These are phyloP conservation scores for Picochlorum sp. DNA, from an alignment of 139 green algal species.

Conservation along the genomic window DNA sequence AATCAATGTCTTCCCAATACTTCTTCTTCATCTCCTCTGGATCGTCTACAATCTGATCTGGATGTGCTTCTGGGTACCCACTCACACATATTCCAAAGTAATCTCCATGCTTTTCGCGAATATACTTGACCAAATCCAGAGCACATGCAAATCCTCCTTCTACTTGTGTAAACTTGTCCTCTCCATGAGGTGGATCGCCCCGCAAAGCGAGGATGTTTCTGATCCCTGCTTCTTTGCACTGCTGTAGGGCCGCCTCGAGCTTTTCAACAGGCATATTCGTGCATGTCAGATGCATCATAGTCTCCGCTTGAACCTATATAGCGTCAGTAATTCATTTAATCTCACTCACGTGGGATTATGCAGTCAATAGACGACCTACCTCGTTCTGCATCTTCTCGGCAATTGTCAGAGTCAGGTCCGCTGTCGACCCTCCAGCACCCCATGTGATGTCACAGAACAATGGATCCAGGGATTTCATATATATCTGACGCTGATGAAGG, in stretches of 20 bases:
- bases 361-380: conserved; percentile 28
- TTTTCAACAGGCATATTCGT: conserved; percentile 94
- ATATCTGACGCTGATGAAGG: conserved; percentile 79
- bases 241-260: conserved; percentile 69
- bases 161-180: conserved; percentile 73
- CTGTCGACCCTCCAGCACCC: conserved; percentile 90
- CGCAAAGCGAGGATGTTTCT: conserved; percentile 92
- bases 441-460: conserved; percentile 98
- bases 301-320: conserved; percentile 85
- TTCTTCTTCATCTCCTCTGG: conserved; percentile 60
- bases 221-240: conserved; percentile 77
- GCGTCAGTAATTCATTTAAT: conserved; percentile 6
- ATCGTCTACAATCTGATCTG: conserved; percentile 83
- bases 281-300: conserved; percentile 99
- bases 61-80: conserved; percentile 94
- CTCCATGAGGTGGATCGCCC: conserved; percentile 87
- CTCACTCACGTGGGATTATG: background rate
- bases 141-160: conserved; percentile 90
- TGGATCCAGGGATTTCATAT: conserved; percentile 74
- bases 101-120: conserved; percentile 78
- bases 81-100: conserved; percentile 91
- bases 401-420: conserved; percentile 93
- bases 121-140: conserved; percentile 92
- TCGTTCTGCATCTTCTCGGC: conserved; percentile 89
- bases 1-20: conserved; percentile 81